phyloP scores from a whole-genome alignment of 495 filamentous ascomycete genomes.

The Aspergillus homomorphus region DNA sequence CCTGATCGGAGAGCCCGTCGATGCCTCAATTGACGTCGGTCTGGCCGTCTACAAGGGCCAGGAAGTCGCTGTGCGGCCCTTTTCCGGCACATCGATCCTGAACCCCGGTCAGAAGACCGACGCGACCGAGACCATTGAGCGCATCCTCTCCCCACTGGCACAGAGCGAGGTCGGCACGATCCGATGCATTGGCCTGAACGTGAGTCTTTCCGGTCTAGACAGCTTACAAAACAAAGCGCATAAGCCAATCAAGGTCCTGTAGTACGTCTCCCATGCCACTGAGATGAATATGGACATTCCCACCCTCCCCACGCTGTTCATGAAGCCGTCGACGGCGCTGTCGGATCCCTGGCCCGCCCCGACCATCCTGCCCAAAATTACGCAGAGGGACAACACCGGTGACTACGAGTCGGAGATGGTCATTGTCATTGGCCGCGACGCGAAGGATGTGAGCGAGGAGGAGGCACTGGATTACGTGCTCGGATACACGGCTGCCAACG shows the following conservation, averaged over 20 bases:
- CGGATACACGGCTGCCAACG: slow-evolving; percentile 78
- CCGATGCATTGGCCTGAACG: slow-evolving; percentile 76
- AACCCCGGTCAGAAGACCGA: slow-evolving; percentile 48
- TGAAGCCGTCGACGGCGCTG: slow-evolving; percentile 72
- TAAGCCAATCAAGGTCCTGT: background rate
- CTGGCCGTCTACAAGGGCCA: slow-evolving; percentile 51
- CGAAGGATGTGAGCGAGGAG: slow-evolving; percentile 63
- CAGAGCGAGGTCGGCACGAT: slow-evolving; percentile 46
- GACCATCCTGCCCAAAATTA: slow-evolving; percentile 63
- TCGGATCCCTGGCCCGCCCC: slow-evolving; percentile 63
- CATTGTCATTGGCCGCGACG: slow-evolving; percentile 68
- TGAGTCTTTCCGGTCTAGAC: slow-evolving; percentile 21
- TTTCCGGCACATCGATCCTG: slow-evolving; percentile 55
- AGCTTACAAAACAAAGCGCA: background rate
- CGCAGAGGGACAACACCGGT: slow-evolving; percentile 50
- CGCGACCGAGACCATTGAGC: slow-evolving; percentile 46
- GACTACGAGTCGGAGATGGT: slow-evolving; percentile 87
- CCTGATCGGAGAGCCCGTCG: slow-evolving; percentile 56
- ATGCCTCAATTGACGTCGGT: slow-evolving; percentile 52
- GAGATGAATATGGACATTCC: slow-evolving; percentile 73
- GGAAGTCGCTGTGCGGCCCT: slow-evolving; percentile 52
- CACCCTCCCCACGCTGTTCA: slow-evolving; percentile 72
- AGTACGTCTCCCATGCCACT: slow-evolving; percentile 73
- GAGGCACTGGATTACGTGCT: slow-evolving; percentile 72
- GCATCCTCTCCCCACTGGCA: slow-evolving; percentile 54